phyloP scores from a whole-genome alignment of 257 asterid species.

The Salvia miltiorrhiza region DNA sequence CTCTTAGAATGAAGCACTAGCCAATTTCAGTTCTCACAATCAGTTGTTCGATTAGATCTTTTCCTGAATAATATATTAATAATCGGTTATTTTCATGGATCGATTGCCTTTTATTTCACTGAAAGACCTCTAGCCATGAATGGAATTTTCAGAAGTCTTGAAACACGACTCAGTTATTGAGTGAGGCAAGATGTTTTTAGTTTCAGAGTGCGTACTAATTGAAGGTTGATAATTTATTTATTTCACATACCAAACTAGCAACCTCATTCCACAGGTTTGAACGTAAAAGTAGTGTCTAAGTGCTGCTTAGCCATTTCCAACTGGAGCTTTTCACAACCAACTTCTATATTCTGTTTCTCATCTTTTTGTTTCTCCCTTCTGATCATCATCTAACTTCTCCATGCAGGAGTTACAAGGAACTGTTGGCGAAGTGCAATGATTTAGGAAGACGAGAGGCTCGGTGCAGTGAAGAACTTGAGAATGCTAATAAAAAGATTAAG shows the following conservation, averaged over 20 bases:
- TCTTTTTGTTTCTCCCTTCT: background rate
- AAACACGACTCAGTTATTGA: background rate
- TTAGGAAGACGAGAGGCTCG: conserved; percentile 96
- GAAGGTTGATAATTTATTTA: background rate
- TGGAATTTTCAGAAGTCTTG: conserved; percentile 7
- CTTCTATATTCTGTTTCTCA: conserved; percentile 2
- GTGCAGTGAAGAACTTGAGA: conserved; percentile 60
- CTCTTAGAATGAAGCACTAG: background rate
- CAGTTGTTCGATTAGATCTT: background rate
- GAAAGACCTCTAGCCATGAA: conserved; percentile 1
- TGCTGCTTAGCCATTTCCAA: background rate
- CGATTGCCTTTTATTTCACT: background rate
- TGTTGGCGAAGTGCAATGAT: conserved; percentile 75
- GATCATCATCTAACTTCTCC: conserved; percentile 17
- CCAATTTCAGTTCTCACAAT: background rate
- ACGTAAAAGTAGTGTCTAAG: background rate
- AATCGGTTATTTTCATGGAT: background rate
- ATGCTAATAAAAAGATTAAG: conserved; percentile 69
- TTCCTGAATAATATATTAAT: background rate
- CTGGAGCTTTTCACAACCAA: background rate
- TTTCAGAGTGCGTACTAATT: background rate
- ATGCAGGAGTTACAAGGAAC: conserved; percentile 88
- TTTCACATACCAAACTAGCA: background rate
- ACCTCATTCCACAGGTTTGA: background rate
- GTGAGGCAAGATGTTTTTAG: background rate